A percentile compares a stretch with the other conserved stretches of the same genome.
Evolutionary conservation across 192 early-diverging fungal species (phyloP).

Genomic region (Allomyces macrogynus): DNA sequence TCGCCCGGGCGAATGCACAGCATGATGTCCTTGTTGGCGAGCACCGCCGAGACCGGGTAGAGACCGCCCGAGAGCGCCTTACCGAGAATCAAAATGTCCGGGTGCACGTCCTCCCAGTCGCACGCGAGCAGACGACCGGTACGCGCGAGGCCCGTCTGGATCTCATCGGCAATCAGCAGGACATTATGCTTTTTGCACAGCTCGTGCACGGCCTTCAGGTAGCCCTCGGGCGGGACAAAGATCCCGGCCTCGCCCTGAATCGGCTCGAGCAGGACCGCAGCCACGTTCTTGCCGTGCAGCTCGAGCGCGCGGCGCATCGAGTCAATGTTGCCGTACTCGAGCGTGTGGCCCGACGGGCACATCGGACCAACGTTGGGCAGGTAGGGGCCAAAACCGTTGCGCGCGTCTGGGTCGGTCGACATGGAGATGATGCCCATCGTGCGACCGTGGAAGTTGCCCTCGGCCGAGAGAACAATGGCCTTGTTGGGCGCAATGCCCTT

Average conservation of each 20-base stretch:
- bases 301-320: slow-evolving; percentile 76
- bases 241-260: slow-evolving; percentile 99
- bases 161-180: slow-evolving; percentile 93
- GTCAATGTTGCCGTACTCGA: slow-evolving; percentile 69
- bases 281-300: slow-evolving; percentile 58
- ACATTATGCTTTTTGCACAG: slow-evolving; percentile 97
- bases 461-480: slow-evolving; percentile 64
- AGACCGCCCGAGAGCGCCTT: slow-evolving; percentile 95
- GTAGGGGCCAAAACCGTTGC: slow-evolving; percentile 81
- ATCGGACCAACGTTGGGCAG: slow-evolving; percentile 64
- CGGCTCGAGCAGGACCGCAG: slow-evolving; percentile 92
- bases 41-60: slow-evolving; percentile 89
- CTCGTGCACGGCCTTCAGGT: slow-evolving; percentile 63
- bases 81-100: slow-evolving; percentile 85
- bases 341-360: slow-evolving; percentile 47
- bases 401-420: slow-evolving; percentile 76
- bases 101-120: slow-evolving; percentile 79
- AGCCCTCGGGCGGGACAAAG: slow-evolving; percentile 80
- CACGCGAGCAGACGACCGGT: slow-evolving; percentile 87
- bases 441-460: slow-evolving; percentile 90
- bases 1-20: slow-evolving; percentile 70
- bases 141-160: slow-evolving; percentile 88
- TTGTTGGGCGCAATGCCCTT: slow-evolving; percentile 66
- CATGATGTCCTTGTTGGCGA: slow-evolving; percentile 63
- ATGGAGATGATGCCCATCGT: slow-evolving; percentile 84